These are phyloP conservation scores for Aaosphaeria arxii DNA, from an alignment of 2,329 filamentous ascomycete genomes.

Conservation along the genomic window DNA sequence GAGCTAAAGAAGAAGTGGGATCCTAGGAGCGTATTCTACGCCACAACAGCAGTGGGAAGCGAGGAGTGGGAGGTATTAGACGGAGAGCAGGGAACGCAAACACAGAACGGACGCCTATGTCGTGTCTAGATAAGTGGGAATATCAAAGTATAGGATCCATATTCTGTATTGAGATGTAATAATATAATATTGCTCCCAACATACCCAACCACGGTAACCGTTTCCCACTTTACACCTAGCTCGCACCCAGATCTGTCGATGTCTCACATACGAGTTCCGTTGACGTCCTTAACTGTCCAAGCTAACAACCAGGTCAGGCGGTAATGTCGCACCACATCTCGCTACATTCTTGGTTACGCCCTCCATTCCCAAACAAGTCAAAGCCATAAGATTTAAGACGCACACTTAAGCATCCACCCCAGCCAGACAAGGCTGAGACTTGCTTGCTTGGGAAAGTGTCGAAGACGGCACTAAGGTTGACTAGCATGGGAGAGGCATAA, in stretches of 20 bases:
- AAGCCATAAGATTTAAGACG: background rate
- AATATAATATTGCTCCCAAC: no score
- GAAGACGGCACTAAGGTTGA: constrained; percentile 9
- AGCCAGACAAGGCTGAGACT: background rate
- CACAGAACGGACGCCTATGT: constrained; percentile 23
- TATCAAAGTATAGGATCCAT: no score
- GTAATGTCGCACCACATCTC: background rate
- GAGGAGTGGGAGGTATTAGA: constrained; percentile 21
- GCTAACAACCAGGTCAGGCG: no score
- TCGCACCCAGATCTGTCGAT: no score
- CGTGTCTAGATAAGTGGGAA: background rate
- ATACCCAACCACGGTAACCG: no score
- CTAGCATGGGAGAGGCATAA: constrained; percentile 7
- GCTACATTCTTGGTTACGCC: background rate
- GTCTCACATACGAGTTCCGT: no score
- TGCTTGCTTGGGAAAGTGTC: constrained; percentile 3
- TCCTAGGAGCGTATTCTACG: constrained; percentile 25
- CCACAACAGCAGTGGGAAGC: constrained; percentile 18
- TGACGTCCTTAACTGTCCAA: no score
- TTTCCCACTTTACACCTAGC: no score
- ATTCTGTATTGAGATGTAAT: no score
- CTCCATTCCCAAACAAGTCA: background rate
- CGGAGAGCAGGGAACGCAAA: constrained; percentile 14
- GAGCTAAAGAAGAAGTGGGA: constrained; percentile 23
- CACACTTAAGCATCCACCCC: background rate